These are phyloP conservation scores for Kazachstania martiniae DNA, from an alignment of 805 yeast genomes.

Conservation along the genomic window DNA sequence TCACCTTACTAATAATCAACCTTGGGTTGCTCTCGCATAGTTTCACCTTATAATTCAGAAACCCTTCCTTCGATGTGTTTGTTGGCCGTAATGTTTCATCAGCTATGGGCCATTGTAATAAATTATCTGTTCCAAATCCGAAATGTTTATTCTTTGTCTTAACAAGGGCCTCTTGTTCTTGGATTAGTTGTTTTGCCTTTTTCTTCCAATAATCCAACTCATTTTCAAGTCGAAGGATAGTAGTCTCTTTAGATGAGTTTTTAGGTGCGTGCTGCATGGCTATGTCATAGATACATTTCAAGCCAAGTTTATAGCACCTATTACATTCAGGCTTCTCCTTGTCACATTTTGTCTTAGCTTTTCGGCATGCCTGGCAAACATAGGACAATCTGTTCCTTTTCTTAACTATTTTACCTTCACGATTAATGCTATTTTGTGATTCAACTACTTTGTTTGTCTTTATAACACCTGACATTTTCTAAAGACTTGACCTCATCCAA, in stretches of 20 bases:
- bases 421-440: background rate
- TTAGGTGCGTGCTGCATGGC: constrained; percentile 24
- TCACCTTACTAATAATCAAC: constrained; percentile 18
- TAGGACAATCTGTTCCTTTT: constrained; percentile 26
- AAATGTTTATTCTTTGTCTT: background rate
- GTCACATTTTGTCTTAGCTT: constrained; percentile 27
- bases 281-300: constrained; percentile 25
- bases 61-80: background rate
- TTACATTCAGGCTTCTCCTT: constrained; percentile 24
- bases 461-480: too few species aligned
- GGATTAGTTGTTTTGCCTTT: constrained; percentile 12
- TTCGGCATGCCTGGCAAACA: constrained; percentile 27
- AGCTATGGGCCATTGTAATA: background rate
- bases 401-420: constrained; percentile 1
- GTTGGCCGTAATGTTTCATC: background rate
- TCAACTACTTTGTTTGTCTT: background rate
- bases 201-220: constrained; percentile 26
- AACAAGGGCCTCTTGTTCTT: constrained; percentile 2
- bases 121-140: background rate
- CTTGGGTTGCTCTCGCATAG: constrained; percentile 18
- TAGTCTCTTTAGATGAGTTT: constrained; percentile 23
- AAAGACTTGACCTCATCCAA: too few species aligned
- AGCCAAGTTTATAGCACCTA: constrained; percentile 20
- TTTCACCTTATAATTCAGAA: constrained; percentile 9
- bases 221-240: constrained; percentile 21